Base-by-base conservation (phyloP, 805 yeast species). In the Saccharomycopsis fibuligera region DNA sequence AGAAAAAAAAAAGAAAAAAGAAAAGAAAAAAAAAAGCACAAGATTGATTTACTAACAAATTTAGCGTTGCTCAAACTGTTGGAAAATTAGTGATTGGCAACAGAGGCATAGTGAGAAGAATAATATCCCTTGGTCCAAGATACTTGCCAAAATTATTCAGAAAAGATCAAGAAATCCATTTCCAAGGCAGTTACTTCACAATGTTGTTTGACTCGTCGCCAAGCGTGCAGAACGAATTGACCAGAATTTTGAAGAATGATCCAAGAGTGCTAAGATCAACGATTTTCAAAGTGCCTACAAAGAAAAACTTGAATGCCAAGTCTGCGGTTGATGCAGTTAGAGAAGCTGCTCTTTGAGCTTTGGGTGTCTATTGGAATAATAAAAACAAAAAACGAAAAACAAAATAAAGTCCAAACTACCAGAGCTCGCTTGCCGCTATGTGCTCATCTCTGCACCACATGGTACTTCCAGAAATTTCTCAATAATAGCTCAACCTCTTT, bases 101-200 rank as follows among this genome's bases (percentile, higher is more conserved):
- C 66, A 87, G 96, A 73, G 99, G 99, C 44, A 91, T 91, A n/a
- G 81, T 91, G 35, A 77, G 98, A 62, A 81, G 79, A 53, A 78
- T 91, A 41, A 76, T 83, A 45, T 84, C 89, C 54, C 67, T 90
- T 63, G 97, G 96, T 0, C 76, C 81, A 37, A 78, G 78, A 54
- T 80, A 81, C 24, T 73, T 93, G 48, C 96, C 98, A 17, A 83
- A 80, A 55, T 76, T 91, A 53, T 75, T 86, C 67, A 79, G 81
- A 56, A 86, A 86, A 61, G 88, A 88, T 60, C 95, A 89, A 60
- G 95, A 90, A 62, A 75, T 79, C 53, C 95, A 90, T 66, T 87
- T 87, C 62, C 90, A 87, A 62, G 98, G 97, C 2, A 82, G 84
- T 50, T 90, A 87, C 58, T 91, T 93, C 60, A 66, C 85, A 50